A percentile compares a stretch with the other conserved stretches of the same genome.
These are phyloP conservation scores for Acanthamoeba lenticulata DNA, from an alignment of 208 protist genomes.

Conservation along the genomic window DNA sequence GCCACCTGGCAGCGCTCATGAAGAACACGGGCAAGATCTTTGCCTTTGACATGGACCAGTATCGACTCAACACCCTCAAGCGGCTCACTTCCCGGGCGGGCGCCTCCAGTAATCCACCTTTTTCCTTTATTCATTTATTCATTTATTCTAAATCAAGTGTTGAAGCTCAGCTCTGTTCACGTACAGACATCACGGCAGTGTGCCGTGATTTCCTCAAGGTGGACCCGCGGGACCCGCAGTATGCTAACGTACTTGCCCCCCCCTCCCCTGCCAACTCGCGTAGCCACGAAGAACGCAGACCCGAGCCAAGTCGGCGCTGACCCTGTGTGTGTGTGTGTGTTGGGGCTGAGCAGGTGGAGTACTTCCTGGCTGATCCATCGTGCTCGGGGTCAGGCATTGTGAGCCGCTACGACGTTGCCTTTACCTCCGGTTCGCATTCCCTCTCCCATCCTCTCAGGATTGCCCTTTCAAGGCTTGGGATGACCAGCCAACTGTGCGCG, in stretches of 20 bases:
- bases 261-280: too few relatives aligned
- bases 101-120: neutral
- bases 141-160: neutral
- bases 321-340: too few relatives aligned
- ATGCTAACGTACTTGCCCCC: too few relatives aligned
- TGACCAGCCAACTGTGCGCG: too few relatives aligned
- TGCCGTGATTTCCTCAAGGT: neutral
- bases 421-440: neutral
- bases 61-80: neutral
- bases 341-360: too few relatives aligned
- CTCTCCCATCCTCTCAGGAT: too few relatives aligned
- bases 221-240: neutral
- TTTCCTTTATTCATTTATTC: neutral
- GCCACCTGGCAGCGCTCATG: constrained; percentile 37
- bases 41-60: too few relatives aligned
- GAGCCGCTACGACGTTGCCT: neutral
- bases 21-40: neutral
- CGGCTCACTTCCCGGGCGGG: neutral
- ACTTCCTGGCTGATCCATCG: constrained; percentile 84
- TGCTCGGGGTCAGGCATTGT: constrained; percentile 85
- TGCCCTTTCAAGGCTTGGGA: too few relatives aligned
- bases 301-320: too few relatives aligned
- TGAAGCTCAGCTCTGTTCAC: too few relatives aligned
- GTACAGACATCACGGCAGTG: neutral
- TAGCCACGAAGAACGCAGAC: too few relatives aligned